Conservation (phyloP, 805 yeast genomes). For the Sugiyamaella marilandica region DNA sequence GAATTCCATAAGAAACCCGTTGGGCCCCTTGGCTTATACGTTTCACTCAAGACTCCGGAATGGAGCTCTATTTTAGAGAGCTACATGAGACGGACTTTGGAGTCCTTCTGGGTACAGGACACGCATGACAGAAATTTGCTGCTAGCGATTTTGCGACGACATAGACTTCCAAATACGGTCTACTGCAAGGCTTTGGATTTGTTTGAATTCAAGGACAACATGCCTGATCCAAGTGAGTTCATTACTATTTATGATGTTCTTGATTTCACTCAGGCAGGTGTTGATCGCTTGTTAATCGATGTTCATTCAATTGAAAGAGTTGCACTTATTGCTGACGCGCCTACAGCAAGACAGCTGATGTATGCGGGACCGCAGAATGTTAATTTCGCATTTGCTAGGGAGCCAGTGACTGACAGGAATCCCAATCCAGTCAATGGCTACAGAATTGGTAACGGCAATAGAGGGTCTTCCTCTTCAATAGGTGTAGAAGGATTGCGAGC, state of each 20-base stretch:
- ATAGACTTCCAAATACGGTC: conserved; percentile 31
- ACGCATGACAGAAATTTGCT: conserved; percentile 49
- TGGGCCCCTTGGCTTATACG: conserved; percentile 73
- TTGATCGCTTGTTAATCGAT: conserved; percentile 63
- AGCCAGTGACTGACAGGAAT: neutral
- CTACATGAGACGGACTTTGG: conserved; percentile 45
- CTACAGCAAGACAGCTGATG: conserved; percentile 46
- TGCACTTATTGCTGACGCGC: conserved; percentile 48
- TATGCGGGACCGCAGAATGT: conserved; percentile 39
- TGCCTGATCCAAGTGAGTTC: conserved; percentile 37
- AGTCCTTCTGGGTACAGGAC: conserved; percentile 63
- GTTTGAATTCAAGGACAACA: conserved; percentile 47
- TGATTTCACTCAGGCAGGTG: conserved; percentile 48
- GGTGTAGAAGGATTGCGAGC: neutral
- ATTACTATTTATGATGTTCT: conserved; percentile 59
- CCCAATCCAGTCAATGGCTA: conserved; percentile 12
- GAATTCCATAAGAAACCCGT: conserved; percentile 51
- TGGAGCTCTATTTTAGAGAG: conserved; percentile 65
- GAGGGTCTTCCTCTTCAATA: conserved; percentile 36
- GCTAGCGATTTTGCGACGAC: conserved; percentile 14
- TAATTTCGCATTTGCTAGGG: conserved; percentile 6
- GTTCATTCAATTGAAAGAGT: conserved; percentile 48
- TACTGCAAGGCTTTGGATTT: conserved; percentile 51
- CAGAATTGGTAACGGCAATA: conserved; percentile 26
- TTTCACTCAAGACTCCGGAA: conserved; percentile 50